Evolutionary conservation across 352 stramenopile genomes (phyloP), one percentile per base, ranked within the genome.

Genomic region (Globisporangium lucens): DNA sequence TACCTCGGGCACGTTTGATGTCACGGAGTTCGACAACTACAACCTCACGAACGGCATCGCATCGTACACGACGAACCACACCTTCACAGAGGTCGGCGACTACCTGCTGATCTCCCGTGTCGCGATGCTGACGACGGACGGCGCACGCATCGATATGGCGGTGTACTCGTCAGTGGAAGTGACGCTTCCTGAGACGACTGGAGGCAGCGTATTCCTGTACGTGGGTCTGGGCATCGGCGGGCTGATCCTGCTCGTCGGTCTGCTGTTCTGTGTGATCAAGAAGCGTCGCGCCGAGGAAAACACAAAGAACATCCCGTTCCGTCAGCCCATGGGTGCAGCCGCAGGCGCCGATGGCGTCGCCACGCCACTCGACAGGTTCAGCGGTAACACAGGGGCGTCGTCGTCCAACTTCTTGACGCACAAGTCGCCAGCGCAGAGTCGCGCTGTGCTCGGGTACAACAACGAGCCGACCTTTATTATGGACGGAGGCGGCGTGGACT

Each of bases 291-390:
- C 77, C 63, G 75, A 82, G 13, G 71, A 80, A 51, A 81, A 75
- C 63, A 88, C 79, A 43, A 91, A 93, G 75, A 74, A 89, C 41
- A 90, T 91, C 65, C 85, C 85, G 43, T 92, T 91, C 75, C 83
- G 85, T 24, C 76, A 90, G 55, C 83, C 83, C 0, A 76, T 75
- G 30, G 53, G 66, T 64, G 49, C 58, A 27, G 60, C 75, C 17
- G 55, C 55, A 46, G 55, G 55, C 13, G 27, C 13, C 10, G 76
- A 56, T 29, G 59, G 64, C 13, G 49, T 83, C 41, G 67, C 75
- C n/a, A 71, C 58, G 24, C 59, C 56, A 29, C 60, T 67, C 27
- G 76, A 83, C 8, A 71, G 70, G 38, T 78, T 68, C 59, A 93
- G 82, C 51, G 69, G 83, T 51, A 85, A 85, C 72, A 91, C 79